Percentiles rank a stretch among this genome's conserved stretches.
Conservation (phyloP, 192 early-diverging fungal genomes). For the Gonapodya sp. region DNA sequence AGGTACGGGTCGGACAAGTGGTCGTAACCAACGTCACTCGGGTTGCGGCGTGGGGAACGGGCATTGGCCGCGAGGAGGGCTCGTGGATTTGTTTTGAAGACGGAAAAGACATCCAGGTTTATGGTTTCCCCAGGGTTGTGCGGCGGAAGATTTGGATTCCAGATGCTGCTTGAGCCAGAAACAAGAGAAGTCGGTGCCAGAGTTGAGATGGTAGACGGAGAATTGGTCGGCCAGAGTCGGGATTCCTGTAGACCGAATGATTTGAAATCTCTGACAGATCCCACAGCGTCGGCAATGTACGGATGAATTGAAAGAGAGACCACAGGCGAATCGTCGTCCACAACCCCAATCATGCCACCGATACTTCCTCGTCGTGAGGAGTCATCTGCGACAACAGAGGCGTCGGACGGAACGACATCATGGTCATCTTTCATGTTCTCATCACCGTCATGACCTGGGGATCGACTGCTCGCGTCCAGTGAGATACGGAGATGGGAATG, state of each 20-base stretch:
- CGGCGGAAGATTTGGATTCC: not conserved
- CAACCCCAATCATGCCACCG: not conserved
- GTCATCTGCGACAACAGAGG: not conserved
- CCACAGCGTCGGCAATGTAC: not conserved
- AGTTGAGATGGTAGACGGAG: too few relatives aligned
- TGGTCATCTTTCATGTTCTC: not conserved
- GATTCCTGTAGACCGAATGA: not conserved
- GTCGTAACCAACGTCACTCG: not conserved
- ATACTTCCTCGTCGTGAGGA: not conserved
- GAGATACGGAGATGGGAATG: not conserved
- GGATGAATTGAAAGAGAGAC: not conserved
- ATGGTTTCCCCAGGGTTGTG: not conserved
- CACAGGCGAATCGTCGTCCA: not conserved
- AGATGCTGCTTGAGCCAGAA: not conserved
- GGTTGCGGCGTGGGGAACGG: not conserved
- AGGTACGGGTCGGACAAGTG: not conserved
- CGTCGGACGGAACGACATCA: not conserved
- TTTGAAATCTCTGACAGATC: not conserved
- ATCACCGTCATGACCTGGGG: not conserved
- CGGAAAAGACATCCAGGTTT: not conserved
- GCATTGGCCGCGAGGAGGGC: not conserved
- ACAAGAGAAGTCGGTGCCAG: not conserved
- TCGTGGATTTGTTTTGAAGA: not conserved
- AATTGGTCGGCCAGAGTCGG: not conserved
- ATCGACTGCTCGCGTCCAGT: not conserved